Percentiles rank a stretch among this genome's conserved stretches.
Evolutionary conservation across 495 filamentous ascomycete genomes (phyloP).

Genomic region (Aspergillus sparsus): DNA sequence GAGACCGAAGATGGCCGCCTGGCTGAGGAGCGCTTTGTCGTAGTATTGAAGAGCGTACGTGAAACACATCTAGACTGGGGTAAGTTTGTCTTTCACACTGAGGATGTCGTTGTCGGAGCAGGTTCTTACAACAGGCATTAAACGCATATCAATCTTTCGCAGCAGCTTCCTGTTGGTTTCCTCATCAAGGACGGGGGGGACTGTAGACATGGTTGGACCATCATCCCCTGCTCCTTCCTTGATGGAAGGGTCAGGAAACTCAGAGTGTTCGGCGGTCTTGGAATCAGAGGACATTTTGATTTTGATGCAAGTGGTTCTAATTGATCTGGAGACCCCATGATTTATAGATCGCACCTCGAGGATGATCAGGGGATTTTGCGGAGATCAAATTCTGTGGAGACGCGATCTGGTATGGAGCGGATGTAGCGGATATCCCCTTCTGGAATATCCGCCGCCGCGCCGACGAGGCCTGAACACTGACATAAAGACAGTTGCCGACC

Average conservation of each 20-base stretch:
- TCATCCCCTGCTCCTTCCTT: not conserved
- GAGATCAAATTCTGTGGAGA: no score
- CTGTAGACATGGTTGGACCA: conserved; percentile 2
- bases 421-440: no score
- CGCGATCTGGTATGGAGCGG: no score
- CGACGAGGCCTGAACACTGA: no score
- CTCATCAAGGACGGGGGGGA: conserved; percentile 7
- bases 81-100: no score
- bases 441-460: no score
- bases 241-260: not conserved
- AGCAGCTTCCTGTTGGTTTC: conserved; percentile 17
- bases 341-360: no score
- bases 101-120: no score
- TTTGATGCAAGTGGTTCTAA: not conserved
- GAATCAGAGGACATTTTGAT: conserved; percentile 1
- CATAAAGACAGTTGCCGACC: no score
- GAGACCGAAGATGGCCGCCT: conserved; percentile 19
- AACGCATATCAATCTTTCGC: conserved; percentile 17
- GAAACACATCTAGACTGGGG: conserved; percentile 19
- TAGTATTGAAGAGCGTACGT: conserved; percentile 19
- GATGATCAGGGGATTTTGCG: no score
- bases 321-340: no score
- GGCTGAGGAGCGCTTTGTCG: conserved; percentile 18
- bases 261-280: conserved; percentile 1
- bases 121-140: conserved; percentile 19